A percentile compares a stretch with the other conserved stretches of the same genome.
Evolutionary conservation across 1,284 basidiomycete species (phyloP).

Genomic region (Ceratobasidium sp.): DNA sequence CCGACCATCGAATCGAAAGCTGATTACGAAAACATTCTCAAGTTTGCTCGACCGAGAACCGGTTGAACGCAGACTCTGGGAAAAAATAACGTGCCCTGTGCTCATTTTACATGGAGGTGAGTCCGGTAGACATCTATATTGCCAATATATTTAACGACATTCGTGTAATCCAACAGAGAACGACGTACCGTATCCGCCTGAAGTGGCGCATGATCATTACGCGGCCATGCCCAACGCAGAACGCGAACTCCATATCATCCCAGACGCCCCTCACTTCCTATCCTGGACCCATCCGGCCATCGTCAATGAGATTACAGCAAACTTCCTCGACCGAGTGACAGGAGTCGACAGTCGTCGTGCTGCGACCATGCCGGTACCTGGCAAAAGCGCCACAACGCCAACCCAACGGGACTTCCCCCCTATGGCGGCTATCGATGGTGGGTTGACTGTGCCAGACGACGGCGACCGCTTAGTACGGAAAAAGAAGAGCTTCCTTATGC

Average conservation of each 20-base stretch:
- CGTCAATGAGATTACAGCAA: conserved; percentile 46
- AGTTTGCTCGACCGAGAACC: conserved; percentile 47
- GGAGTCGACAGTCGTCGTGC: conserved; percentile 47
- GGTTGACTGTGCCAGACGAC: neutral
- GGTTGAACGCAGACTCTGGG: conserved; percentile 34
- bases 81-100: conserved; percentile 47
- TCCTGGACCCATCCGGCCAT: conserved; percentile 48
- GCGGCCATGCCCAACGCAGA: conserved; percentile 46
- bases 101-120: conserved; percentile 49
- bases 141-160: neutral
- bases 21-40: conserved; percentile 49
- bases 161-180: conserved; percentile 17
- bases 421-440: conserved; percentile 5
- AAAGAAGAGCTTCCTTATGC: conserved; percentile 31
- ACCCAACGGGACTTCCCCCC: conserved; percentile 18
- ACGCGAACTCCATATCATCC: conserved; percentile 47
- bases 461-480: neutral
- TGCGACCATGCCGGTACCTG: conserved; percentile 29
- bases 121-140: neutral
- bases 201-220: conserved; percentile 46
- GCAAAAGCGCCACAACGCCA: conserved; percentile 19
- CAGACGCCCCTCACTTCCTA: conserved; percentile 48
- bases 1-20: conserved; percentile 47
- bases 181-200: conserved; percentile 36
- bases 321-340: conserved; percentile 48